Base-by-base conservation (phyloP, 352 stramenopile species). In the Globisporangium megalacanthum region DNA sequence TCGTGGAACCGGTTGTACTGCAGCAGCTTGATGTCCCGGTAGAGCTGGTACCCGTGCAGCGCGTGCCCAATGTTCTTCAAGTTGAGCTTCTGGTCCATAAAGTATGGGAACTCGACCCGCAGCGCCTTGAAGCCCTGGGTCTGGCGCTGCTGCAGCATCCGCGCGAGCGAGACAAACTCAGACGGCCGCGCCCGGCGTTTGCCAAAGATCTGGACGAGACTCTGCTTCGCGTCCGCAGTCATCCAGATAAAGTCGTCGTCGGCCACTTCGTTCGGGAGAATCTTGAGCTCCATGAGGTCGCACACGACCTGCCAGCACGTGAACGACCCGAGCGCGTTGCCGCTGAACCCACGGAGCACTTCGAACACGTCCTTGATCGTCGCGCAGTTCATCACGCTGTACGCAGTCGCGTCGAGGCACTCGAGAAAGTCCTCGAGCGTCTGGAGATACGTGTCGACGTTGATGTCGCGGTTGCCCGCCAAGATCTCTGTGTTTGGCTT, bases 241-340 rank as follows among this genome's bases (percentile, higher is more conserved):
- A 93, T 72, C 80, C 81, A 93, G 51, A 93, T 79, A 44, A 86
- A 93, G n/a, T 91, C 76, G 33, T 88, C 76, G 37, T 66, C 65
- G 25, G 71, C 58, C 17, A 89, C 76, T 13, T 77, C 66, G 41
- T 86, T 66, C 5, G 62, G 41, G 56, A 93, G 64, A 60, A 91
- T 72, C 50, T 88, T 83, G 31, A 93, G 71, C 54, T 88, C 80
- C 62, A 91, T 79, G 39, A 93, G 56, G 58, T 93, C 83, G 20
- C 77, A 88, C 55, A 87, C 77, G 19, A 93, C 68, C 62, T 93
- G 83, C 83, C 83, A 93, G 60, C 83, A 88, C n/a, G 83, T 93
- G 70, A 91, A 93, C 13, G 83, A 90, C n/a, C 83, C 83, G 39
- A 93, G 72, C 7, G 68, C 77, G 42, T 92, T 89, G 58, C 77